phyloP scores from a whole-genome alignment of 345 rosid genomes.

The Limnanthes douglasii region DNA sequence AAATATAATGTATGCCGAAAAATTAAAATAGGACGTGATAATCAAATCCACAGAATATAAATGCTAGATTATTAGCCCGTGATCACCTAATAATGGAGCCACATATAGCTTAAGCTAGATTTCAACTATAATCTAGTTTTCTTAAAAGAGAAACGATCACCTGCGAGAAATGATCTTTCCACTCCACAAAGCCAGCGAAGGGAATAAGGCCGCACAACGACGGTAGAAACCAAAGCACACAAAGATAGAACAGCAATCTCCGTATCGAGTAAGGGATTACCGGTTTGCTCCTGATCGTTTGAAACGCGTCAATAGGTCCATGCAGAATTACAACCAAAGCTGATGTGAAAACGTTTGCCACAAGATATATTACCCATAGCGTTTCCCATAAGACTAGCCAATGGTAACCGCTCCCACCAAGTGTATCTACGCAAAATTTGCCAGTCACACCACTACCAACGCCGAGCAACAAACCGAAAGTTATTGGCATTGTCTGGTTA shows the following conservation, averaged over 20 bases:
- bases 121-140: too few relatives aligned
- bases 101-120: too few relatives aligned
- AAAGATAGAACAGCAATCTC: conserved; percentile 24
- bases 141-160: too few relatives aligned
- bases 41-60: too few relatives aligned
- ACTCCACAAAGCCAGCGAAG: conserved; percentile 46
- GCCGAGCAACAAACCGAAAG: conserved; percentile 67
- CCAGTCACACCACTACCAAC: conserved; percentile 54
- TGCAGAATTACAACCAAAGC: conserved; percentile 28
- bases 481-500: conserved; percentile 57
- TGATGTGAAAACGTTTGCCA: conserved; percentile 29
- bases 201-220: conserved; percentile 57
- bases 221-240: conserved; percentile 36
- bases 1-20: too few relatives aligned
- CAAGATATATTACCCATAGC: conserved; percentile 51
- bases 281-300: conserved; percentile 6
- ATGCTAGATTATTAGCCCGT: too few relatives aligned
- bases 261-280: conserved; percentile 52
- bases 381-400: conserved; percentile 75
- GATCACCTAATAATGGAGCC: too few relatives aligned
- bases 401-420: conserved; percentile 59
- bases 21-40: too few relatives aligned
- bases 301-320: conserved; percentile 28
- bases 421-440: conserved; percentile 65
- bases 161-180: conserved; percentile 63